Evolutionary conservation across 257 asterid genomes (phyloP).

Genomic region (Solanum boliviense): DNA sequence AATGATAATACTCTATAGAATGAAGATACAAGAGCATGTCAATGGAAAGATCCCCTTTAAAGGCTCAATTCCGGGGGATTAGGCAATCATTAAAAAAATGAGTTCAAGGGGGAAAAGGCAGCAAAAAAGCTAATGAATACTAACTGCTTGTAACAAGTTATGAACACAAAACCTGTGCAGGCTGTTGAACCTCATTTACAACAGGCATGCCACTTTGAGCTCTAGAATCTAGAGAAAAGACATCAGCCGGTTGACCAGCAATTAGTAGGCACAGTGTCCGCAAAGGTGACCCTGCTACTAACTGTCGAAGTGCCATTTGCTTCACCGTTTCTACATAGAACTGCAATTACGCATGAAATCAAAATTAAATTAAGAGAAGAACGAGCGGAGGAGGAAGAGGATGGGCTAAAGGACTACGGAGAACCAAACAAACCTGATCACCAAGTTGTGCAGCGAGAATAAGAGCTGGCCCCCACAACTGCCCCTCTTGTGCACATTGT

Average conservation of each 20-base stretch:
- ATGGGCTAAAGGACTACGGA: not conserved
- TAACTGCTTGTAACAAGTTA: not conserved
- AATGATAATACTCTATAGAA: not conserved
- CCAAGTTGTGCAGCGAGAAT: slow-evolving; percentile 98
- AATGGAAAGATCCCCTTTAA: not conserved
- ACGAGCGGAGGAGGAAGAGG: not conserved
- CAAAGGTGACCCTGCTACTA: slow-evolving; percentile 92
- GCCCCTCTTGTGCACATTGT: slow-evolving; percentile 92
- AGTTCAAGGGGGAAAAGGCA: not conserved
- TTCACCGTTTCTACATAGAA: slow-evolving; percentile 84
- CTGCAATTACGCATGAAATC: slow-evolving; percentile 25
- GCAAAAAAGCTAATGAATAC: not conserved
- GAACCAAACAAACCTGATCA: slow-evolving; percentile 43
- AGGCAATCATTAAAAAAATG: not conserved
- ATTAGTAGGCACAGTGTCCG: slow-evolving; percentile 85
- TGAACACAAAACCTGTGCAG: slow-evolving; percentile 46
- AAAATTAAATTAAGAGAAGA: not conserved
- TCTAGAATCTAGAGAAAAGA: slow-evolving; percentile 48
- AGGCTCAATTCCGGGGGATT: not conserved
- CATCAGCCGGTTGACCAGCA: slow-evolving; percentile 94
- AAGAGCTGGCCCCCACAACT: slow-evolving; percentile 98
- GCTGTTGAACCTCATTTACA: slow-evolving; percentile 45
- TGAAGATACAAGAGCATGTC: not conserved
- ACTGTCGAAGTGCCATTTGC: slow-evolving; percentile 85
- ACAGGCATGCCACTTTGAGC: slow-evolving; percentile 35